A percentile compares a stretch with the other conserved stretches of the same genome.
Evolutionary conservation across 768 basidiomycete genomes (phyloP).

Genomic region (Calocybe gangraenosa): DNA sequence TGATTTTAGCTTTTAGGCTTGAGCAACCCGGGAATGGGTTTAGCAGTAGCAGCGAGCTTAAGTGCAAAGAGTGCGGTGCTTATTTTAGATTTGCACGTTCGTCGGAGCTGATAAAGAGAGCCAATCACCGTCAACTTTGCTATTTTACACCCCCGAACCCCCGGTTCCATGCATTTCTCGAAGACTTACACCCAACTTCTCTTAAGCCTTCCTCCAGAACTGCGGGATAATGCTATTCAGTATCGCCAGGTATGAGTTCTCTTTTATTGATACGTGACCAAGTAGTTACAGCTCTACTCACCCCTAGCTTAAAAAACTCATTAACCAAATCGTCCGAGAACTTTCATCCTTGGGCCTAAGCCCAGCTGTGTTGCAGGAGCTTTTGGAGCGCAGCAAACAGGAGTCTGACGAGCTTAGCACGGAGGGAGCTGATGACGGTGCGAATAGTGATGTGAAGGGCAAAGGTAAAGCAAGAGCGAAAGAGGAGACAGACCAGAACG

Average conservation of each 20-base stretch:
- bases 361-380: conserved; percentile 43
- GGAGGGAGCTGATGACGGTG: too few species aligned
- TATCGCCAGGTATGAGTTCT: conserved; percentile 61
- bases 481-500: conserved; percentile 1
- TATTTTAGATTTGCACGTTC: conserved; percentile 7
- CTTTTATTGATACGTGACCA: not conserved
- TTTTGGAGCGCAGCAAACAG: conserved; percentile 24
- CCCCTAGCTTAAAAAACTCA: conserved; percentile 83
- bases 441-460: conserved; percentile 17
- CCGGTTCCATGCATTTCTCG: conserved; percentile 64
- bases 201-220: conserved; percentile 66
- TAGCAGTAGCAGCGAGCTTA: not conserved
- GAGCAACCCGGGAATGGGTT: too few species aligned
- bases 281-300: not conserved
- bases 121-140: too few species aligned
- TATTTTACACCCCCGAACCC: too few species aligned
- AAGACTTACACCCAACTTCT: conserved; percentile 66
- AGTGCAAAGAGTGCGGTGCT: too few species aligned
- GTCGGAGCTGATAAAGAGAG: conserved; percentile 4
- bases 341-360: conserved; percentile 65
- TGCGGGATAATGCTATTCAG: conserved; percentile 75
- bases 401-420: not conserved
- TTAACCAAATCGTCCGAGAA: conserved; percentile 78
- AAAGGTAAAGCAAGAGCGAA: conserved; percentile 16
- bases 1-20: too few species aligned